Base-by-base conservation (phyloP, 768 basidiomycete species). In the Dacryopinax spathularia region DNA sequence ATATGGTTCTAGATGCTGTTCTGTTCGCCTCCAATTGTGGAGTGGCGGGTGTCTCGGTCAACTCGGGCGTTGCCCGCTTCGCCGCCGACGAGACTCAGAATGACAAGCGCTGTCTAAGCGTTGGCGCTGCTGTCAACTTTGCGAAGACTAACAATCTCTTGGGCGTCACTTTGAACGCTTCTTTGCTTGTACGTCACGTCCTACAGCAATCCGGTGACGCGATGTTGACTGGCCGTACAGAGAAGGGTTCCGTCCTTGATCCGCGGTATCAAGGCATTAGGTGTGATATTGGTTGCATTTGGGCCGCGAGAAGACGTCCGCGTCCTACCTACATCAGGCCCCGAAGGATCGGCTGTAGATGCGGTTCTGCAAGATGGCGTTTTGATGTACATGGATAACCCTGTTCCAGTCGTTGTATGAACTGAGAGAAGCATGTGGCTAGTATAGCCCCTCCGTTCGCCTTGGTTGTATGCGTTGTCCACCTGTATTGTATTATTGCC, bases 11-110 rank as follows among this genome's bases (percentile, higher is more conserved):
- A 91, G 92, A 95, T 80, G 92, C 95, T 62, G 94, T 98, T 35
- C 96, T 98, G 77, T 90, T 96, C 73, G 85, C 89, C 7, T 88
- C 89, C 6, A 84, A 84, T 69, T 97, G 94, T 72, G 92, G 93
- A 29, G 82, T 85, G 72, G 77, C 69, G 66, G 77, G 67, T 44
- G 62, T 6, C 61, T 60, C 39, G 69, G 65, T 20, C 67, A 66
- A 5, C 5, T 59, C 63, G 15, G 68, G 70, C 34, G 68, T 70
- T 18, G 63, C 64, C 4, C 56, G 43, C 34, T 68, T 71, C 61
- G 63, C 66, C 1, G 65, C 70, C 7, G 75, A 75, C 39, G 73
- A 77, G 61, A 34, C 64, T 36, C 76, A 78, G 66, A 68, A 68
- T 3, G 79, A 80, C 68, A 66, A 72, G 62, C 66, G 78, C 34